A percentile compares a stretch with the other conserved stretches of the same genome.
Conservation (phyloP, 1,139 yeast genomes). For the Saccharomycopsis hybrid region DNA sequence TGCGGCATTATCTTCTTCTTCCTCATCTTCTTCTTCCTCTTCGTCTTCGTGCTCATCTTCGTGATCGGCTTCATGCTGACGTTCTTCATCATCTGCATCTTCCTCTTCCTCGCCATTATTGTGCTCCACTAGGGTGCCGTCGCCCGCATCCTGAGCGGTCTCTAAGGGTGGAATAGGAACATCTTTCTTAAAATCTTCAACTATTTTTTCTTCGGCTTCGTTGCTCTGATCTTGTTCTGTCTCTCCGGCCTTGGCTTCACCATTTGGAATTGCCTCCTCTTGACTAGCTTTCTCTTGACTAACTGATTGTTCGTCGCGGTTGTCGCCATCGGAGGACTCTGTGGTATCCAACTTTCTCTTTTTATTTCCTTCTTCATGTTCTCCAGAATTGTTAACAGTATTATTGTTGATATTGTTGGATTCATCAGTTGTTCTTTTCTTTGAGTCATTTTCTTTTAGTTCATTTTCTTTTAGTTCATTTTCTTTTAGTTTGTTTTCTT, state of each 20-base stretch:
- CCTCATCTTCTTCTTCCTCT: constrained; percentile 24
- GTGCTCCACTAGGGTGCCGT: neutral
- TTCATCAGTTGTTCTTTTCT: neutral
- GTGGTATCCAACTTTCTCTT: constrained; percentile 22
- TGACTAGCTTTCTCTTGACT: constrained; percentile 5
- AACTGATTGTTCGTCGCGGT: neutral
- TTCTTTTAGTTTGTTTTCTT: too few species aligned
- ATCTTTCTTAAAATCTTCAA: neutral
- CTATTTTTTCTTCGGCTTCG: constrained; percentile 2
- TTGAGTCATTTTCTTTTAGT: too few species aligned
- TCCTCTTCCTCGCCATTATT: constrained; percentile 2
- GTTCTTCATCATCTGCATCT: constrained; percentile 15
- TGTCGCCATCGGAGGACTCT: constrained; percentile 6
- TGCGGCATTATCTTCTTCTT: constrained; percentile 15
- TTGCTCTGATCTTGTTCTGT: constrained; percentile 17
- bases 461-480: too few species aligned
- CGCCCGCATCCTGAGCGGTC: neutral
- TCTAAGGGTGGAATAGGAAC: neutral
- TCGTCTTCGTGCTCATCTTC: constrained; percentile 22
- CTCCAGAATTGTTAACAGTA: neutral
- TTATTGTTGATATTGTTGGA: neutral
- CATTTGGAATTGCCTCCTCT: constrained; percentile 7
- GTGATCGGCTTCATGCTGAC: constrained; percentile 12
- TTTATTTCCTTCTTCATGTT: neutral
- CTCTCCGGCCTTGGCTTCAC: constrained; percentile 22